Evolutionary conservation across 805 yeast species (phyloP), one percentile per base, ranked within the genome.

Genomic region (Geotrichum ghanense): DNA sequence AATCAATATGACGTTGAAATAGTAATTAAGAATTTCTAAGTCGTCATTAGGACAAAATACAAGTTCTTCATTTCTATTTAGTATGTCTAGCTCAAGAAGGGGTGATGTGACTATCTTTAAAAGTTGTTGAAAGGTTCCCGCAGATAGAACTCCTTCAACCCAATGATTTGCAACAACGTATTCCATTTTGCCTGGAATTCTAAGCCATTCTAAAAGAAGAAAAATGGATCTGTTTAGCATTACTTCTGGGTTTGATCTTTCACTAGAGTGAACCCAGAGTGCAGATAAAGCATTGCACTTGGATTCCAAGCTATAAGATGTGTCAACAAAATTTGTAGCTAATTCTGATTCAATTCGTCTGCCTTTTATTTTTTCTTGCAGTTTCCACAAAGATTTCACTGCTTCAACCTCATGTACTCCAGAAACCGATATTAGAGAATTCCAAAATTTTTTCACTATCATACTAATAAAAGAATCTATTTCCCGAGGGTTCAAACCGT

Each of bases 211-310:
- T 26, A 89, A 60, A 16, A 85, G 65, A 1, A 85, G 58, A 50
- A 79, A 76, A 3, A 87, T 60, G 0, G 95, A 92, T 51, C 81
- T 70, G 4, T 72, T 65, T 10, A 87, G 61, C 5, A 82, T 63
- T 2, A 60, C 51, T 44, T 72, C 79, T 50, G 53, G 51, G 53
- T 64, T 62, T 2, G 60, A 51, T 2, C 64, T 55, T 31, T 78
- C 85, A 41, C 71, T 73, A 0, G 90, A 73, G 54, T 84, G 90
- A 2, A 71, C 70, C 97, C 97, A 90, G 3, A 89, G 59, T 6
- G 76, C 71, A 44, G 77, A 71, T 51, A 86, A 74, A 0, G 83
- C 81, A 16, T 67, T 60, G 1, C 81, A 61, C 49, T 78, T 68
- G 16, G 69, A 63, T 3, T 63, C 58, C 19, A 71, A 63, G 27